Evolutionary conservation across 106 monocot species (phyloP), one percentile per base, ranked within the genome.

Genomic region (Acorus calamus): DNA sequence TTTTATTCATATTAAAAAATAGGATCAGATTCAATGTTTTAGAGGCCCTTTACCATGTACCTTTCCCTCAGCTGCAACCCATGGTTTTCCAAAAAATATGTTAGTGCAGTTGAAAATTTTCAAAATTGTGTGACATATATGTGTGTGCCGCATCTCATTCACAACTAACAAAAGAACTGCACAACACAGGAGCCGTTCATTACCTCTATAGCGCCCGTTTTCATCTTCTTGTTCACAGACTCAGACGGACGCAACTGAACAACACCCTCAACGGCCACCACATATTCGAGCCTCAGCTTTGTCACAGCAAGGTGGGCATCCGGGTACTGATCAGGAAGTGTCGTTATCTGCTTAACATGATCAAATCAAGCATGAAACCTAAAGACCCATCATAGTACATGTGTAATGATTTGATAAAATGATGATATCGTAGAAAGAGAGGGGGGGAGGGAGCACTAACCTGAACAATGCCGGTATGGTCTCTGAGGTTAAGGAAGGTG

Each of bases 121-220:
- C 28, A 28, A 28, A 28, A 28, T 28, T 28, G 28, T 28, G 28
- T 28, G 28, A 28, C 28, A 28, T 28, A 28, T 28, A 0, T 28
- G 28, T 28, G 28, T 28, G 28, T 28, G 28, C 28, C 28, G 28
- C 28, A 28, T 28, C 28, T 28, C 28, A 28, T 28, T 28, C 28
- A 28, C 28, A 28, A 28, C 1, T 28, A 28, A 28, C 28, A 28
- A 28, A 28, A 28, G 28, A 28, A 28, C 28, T 28, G 28, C 28
- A 28, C 28, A 28, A 28, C 28, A 28, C 28, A 28, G 7, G 41
- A 43, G 43, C 6, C 2, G 11, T 14, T 6, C 4, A 10, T n/a
- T 57, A 92, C 96, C 96, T 98, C 96, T 68, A 98, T 72, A 49
- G 61, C 56, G n/a, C 96, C 96, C n/a, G 91, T 98, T 73, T 83